Evolutionary conservation across 1,284 basidiomycete species (phyloP), one percentile per base, ranked within the genome.

Genomic region (Exobasidium cylindrosporum): DNA sequence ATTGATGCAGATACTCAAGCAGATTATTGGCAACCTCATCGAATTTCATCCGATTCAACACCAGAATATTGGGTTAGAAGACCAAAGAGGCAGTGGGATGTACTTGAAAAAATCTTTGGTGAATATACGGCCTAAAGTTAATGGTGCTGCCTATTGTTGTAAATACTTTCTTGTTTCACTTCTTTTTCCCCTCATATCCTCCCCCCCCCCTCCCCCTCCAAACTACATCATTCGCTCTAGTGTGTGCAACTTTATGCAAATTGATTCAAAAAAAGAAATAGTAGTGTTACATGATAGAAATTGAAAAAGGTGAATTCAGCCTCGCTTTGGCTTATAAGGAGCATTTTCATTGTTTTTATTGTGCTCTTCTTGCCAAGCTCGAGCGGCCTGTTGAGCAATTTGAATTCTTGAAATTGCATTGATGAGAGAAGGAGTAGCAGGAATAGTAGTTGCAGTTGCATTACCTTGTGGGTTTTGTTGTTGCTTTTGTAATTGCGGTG

Each of bases 381-480:
- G 52, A 23, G 73, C 72, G 57, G 73, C 69, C 24, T 66, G 69
- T 58, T 76, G 73, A 26, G 73, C 73, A 1, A 58, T 59, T 58
- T 76, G 73, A 23, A 76, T 76, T 1, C 73, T 63, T 4, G 64
- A 65, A 47, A 76, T 74, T 11, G 73, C 73, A 35, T 76, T 76
- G 28, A 76, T 62, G 1, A 76, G 61, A 11, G 64, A 67, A 1
- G 73, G 73, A 21, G 73, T 76, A 1, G 73, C 73, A 0, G 70
- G 65, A 6, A 76, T 63, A 40, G 35, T 17, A 40, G 35, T 17
- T 10, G 35, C 35, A 4, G 57, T 49, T 26, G 69, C 56, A 40
- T 7, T 17, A 40, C 10, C 10, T 40, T 40, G 35, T 10, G 17
- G 3, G 47, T 30, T 14, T 61, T 13, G 1, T 58, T 54, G 7